Conservation (phyloP, 148 eudicot genomes). For the Linanthus parryae region DNA sequence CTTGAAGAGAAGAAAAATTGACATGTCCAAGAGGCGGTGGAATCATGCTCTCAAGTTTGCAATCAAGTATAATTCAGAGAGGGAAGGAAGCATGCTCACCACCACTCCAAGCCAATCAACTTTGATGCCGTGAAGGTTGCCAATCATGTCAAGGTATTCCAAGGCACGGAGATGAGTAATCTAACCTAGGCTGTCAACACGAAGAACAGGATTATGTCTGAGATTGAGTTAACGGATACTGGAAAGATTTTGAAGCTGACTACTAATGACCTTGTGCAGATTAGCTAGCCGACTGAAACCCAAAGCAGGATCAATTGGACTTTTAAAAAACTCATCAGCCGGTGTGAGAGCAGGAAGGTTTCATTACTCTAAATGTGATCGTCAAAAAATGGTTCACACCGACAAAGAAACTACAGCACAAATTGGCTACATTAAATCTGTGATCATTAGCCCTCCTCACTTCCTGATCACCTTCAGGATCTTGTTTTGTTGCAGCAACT, state of each 20-base stretch:
- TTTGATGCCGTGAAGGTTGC: background rate
- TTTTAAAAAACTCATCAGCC: too few relatives aligned
- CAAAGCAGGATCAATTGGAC: too few relatives aligned
- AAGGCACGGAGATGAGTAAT: background rate
- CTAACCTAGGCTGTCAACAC: background rate
- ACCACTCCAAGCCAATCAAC: constrained; percentile 3
- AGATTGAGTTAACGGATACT: background rate
- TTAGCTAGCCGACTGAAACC: too few relatives aligned
- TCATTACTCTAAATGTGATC: too few relatives aligned
- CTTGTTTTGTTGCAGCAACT: too few relatives aligned
- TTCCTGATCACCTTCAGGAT: too few relatives aligned
- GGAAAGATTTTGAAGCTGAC: constrained; percentile 2
- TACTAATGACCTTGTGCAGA: too few relatives aligned
- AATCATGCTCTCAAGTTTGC: background rate
- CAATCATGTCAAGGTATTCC: background rate
- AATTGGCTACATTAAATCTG: too few relatives aligned
- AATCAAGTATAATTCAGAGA: background rate
- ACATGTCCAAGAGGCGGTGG: background rate
- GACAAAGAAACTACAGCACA: too few relatives aligned
- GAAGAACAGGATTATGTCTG: background rate
- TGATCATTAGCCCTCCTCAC: too few relatives aligned
- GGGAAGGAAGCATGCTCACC: background rate
- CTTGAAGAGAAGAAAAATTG: constrained; percentile 1
- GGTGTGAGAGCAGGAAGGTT: too few relatives aligned
- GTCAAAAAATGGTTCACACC: too few relatives aligned